Percentiles rank a stretch among this genome's conserved stretches.
Evolutionary conservation across 2,329 filamentous ascomycete genomes (phyloP).

Genomic region (Claviceps quebecensis): DNA sequence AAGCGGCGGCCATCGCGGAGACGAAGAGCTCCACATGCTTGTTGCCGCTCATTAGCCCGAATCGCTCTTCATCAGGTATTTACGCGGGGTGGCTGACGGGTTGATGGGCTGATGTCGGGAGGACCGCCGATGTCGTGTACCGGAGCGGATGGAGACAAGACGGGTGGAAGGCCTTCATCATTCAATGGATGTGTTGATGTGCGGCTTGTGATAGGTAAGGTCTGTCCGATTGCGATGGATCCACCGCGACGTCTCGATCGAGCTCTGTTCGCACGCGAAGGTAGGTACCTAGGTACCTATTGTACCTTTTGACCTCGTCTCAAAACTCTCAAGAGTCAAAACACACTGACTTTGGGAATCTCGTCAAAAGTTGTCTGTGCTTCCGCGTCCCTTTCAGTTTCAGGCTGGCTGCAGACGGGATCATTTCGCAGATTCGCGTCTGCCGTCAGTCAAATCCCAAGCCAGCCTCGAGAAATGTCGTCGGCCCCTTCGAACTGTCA

Average conservation of each 20-base stretch:
- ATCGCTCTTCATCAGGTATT: neutral
- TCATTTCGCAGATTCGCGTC: neutral
- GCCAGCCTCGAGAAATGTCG: neutral
- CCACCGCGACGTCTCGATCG: conserved; percentile 1
- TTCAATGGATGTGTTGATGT: neutral
- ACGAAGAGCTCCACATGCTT: neutral
- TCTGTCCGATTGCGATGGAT: neutral
- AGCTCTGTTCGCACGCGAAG: no score
- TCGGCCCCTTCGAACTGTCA: neutral
- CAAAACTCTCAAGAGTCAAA: neutral
- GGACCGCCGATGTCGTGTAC: neutral
- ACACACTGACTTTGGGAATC: neutral
- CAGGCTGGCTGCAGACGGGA: neutral
- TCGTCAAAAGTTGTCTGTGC: neutral
- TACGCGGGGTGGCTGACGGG: neutral
- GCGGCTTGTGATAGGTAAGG: neutral
- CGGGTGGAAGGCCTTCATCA: neutral
- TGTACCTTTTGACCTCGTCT: neutral
- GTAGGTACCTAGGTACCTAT: no score
- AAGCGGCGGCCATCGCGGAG: neutral
- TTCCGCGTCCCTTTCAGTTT: neutral
- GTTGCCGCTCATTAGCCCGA: neutral
- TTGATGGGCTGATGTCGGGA: neutral
- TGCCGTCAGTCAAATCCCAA: neutral
- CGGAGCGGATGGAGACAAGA: neutral